phyloP scores from a whole-genome alignment of 768 basidiomycete species.

The Tylopilus felleus region DNA sequence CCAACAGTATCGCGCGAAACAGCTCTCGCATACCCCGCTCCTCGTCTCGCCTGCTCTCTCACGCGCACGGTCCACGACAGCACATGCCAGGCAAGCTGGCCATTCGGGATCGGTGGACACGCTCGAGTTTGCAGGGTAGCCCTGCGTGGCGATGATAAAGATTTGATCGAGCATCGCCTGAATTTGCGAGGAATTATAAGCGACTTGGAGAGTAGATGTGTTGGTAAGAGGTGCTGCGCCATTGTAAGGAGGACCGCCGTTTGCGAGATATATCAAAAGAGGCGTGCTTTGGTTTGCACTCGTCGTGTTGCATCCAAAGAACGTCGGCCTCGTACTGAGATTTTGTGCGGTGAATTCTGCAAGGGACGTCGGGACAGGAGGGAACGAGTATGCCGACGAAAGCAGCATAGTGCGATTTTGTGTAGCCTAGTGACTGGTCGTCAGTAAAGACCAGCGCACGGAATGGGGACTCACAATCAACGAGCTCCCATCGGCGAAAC shows the following conservation, averaged over 20 bases:
- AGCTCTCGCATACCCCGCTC: slow-evolving; percentile 31
- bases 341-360: slow-evolving; percentile 34
- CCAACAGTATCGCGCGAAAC: slow-evolving; percentile 34
- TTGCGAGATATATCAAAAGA: slow-evolving; percentile 57
- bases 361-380: slow-evolving; percentile 26
- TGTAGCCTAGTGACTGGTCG: slow-evolving; percentile 14
- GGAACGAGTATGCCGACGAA: slow-evolving; percentile 33
- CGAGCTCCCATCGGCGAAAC: slow-evolving; percentile 24
- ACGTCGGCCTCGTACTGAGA: slow-evolving; percentile 38
- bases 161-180: slow-evolving; percentile 47
- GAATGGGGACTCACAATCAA: slow-evolving; percentile 21
- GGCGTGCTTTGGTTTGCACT: slow-evolving; percentile 35
- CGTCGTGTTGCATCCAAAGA: slow-evolving; percentile 42
- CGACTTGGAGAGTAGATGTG: slow-evolving; percentile 37
- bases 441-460: background rate
- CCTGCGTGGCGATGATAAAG: slow-evolving; percentile 41
- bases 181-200: slow-evolving; percentile 37
- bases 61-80: slow-evolving; percentile 46
- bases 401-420: slow-evolving; percentile 40
- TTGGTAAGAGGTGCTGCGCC: slow-evolving; percentile 40
- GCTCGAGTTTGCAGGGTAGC: slow-evolving; percentile 29
- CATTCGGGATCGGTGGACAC: slow-evolving; percentile 37
- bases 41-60: slow-evolving; percentile 20
- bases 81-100: slow-evolving; percentile 51
- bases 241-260: slow-evolving; percentile 43